Conservation (phyloP, 2,329 filamentous ascomycete genomes). For the Phialemonium atrogriseum region DNA sequence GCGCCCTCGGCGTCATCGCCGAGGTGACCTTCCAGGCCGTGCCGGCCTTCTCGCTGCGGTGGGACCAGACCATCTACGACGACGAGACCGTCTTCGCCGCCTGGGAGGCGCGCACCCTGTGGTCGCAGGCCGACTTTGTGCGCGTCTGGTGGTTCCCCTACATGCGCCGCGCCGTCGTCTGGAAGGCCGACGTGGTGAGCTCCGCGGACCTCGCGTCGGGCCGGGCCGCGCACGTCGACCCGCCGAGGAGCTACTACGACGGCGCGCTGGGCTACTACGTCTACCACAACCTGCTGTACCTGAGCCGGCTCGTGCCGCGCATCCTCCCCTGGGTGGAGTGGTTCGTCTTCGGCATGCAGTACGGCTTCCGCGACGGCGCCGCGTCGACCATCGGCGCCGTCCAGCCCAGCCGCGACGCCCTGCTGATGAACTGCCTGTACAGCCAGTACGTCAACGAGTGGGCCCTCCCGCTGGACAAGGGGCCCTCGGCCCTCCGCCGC, state of each 20-base stretch:
- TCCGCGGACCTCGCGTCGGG: constrained; percentile 35
- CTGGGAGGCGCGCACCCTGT: constrained; percentile 65
- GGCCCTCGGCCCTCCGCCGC: constrained; percentile 77
- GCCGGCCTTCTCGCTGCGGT: constrained; percentile 74
- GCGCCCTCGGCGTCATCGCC: constrained; percentile 82
- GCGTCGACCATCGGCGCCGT: constrained; percentile 63
- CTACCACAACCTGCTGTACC: constrained; percentile 83
- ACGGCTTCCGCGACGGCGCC: constrained; percentile 63
- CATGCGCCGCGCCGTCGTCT: constrained; percentile 77
- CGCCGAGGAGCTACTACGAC: constrained; percentile 70
- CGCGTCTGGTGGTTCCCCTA: constrained; percentile 98
- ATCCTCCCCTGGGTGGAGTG: constrained; percentile 86
- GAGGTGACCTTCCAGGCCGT: constrained; percentile 81
- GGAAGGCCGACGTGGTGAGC: constrained; percentile 58
- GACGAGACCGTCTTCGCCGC: constrained; percentile 59
- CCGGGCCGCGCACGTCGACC: constrained; percentile 32
- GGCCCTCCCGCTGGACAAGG: constrained; percentile 79
- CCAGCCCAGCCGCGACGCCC: constrained; percentile 68
- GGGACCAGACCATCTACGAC: constrained; percentile 71
- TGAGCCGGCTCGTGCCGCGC: constrained; percentile 68
- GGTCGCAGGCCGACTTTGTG: constrained; percentile 81
- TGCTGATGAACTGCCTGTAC: constrained; percentile 96
- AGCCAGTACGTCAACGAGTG: constrained; percentile 99
- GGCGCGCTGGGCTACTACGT: constrained; percentile 74
- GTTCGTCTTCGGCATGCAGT: constrained; percentile 97